phyloP scores from a whole-genome alignment of 768 basidiomycete genomes.

The Tubosaeta sp. region DNA sequence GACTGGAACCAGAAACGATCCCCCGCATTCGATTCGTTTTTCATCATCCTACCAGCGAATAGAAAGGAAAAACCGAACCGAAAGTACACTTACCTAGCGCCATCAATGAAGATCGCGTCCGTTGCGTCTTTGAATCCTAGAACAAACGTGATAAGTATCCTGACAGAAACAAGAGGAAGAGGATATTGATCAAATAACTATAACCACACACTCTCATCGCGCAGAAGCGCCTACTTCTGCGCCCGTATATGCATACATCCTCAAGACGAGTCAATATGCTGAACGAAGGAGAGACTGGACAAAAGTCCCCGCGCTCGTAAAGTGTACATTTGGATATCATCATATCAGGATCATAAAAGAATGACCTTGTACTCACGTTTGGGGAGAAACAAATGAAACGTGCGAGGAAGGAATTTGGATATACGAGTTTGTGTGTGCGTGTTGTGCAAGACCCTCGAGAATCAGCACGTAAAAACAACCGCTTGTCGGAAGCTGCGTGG shows the following conservation, averaged over 20 bases:
- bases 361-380: constrained; percentile 12
- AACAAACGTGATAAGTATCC: constrained; percentile 8
- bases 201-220: constrained; percentile 32
- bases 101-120: not conserved
- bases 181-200: constrained; percentile 31
- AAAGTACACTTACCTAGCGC: constrained; percentile 7
- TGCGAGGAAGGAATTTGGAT: not conserved
- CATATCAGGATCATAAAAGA: constrained; percentile 9
- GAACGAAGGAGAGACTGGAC: constrained; percentile 34
- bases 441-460: constrained; percentile 21
- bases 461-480: constrained; percentile 30
- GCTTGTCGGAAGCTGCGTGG: not conserved
- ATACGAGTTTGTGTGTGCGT: constrained; percentile 14
- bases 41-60: constrained; percentile 28
- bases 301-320: constrained; percentile 29
- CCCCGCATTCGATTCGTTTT: constrained; percentile 23
- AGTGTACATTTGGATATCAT: constrained; percentile 30
- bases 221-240: constrained; percentile 33
- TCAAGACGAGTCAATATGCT: constrained; percentile 33
- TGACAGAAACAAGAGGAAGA: not conserved
- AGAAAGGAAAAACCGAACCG: not conserved
- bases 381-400: not conserved
- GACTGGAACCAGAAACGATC: constrained; percentile 18
- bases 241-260: constrained; percentile 32
- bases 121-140: not conserved